Conservation (phyloP, 1,139 yeast genomes). For the Yamadazyma sp. region DNA sequence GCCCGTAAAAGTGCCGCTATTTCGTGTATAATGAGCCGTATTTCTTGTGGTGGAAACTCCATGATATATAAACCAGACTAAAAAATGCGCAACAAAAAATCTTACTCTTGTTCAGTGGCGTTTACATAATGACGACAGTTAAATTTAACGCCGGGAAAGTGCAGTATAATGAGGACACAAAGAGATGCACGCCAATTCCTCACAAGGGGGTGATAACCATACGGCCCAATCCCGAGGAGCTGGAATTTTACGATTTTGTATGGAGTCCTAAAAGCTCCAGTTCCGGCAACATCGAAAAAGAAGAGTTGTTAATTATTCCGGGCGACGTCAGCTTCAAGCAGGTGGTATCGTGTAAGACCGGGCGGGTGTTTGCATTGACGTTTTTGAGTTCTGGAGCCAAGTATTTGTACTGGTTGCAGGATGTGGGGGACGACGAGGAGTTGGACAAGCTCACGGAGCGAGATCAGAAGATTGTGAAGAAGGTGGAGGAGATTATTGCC, state of each 20-base stretch:
- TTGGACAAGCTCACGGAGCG: conserved; percentile 63
- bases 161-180: conserved; percentile 65
- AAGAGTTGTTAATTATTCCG: conserved; percentile 80
- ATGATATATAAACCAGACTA: conserved; percentile 17
- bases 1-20: conserved; percentile 57
- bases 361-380: conserved; percentile 81
- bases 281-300: conserved; percentile 44
- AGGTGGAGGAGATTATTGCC: conserved; percentile 54
- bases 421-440: conserved; percentile 62
- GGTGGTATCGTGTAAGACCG: conserved; percentile 71
- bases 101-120: background rate
- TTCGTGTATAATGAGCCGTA: conserved; percentile 47
- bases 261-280: conserved; percentile 42
- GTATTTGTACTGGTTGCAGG: conserved; percentile 90
- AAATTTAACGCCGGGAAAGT: conserved; percentile 89
- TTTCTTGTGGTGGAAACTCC: conserved; percentile 63
- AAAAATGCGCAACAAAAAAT: background rate
- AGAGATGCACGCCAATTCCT: conserved; percentile 72
- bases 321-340: conserved; percentile 89
- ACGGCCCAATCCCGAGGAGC: conserved; percentile 58
- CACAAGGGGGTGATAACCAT: conserved; percentile 74
- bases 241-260: conserved; percentile 41
- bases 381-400: conserved; percentile 84
- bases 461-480: conserved; percentile 55
- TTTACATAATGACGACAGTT: conserved; percentile 17